phyloP scores from a whole-genome alignment of 1,284 basidiomycete species.

The Cutaneotrichosporon daszewskae region DNA sequence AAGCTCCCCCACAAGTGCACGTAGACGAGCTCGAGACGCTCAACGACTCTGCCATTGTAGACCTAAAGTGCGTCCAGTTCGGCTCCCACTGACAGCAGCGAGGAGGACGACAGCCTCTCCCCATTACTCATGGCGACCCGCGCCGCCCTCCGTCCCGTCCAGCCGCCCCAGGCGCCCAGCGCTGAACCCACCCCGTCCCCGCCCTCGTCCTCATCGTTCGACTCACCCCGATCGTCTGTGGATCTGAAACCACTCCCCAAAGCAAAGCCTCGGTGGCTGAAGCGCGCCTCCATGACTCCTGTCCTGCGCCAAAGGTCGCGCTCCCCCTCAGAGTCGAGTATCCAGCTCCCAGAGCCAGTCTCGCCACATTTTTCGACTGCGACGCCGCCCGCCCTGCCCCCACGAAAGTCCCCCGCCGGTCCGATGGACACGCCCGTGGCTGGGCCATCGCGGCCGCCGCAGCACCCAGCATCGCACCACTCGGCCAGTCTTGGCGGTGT shows the following conservation, averaged over 20 bases:
- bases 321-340: constrained; percentile 22
- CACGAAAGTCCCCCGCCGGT: constrained; percentile 21
- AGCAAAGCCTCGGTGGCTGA: constrained; percentile 38
- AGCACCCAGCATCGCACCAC: constrained; percentile 28
- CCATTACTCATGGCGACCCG: constrained; percentile 23
- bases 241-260: constrained; percentile 24
- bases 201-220: constrained; percentile 21
- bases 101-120: constrained; percentile 17
- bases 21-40: too few species aligned
- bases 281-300: constrained; percentile 32
- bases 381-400: constrained; percentile 32
- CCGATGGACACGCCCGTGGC: constrained; percentile 24
- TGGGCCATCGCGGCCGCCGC: constrained; percentile 13
- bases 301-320: constrained; percentile 31
- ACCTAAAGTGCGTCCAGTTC: too few species aligned
- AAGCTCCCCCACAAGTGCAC: too few species aligned
- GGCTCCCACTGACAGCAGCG: constrained; percentile 8
- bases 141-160: constrained; percentile 27
- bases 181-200: too few species aligned
- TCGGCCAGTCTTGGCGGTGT: constrained; percentile 31
- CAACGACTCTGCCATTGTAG: too few species aligned
- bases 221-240: constrained; percentile 4
- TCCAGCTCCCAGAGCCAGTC: constrained; percentile 21
- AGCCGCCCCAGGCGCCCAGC: not conserved
- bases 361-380: constrained; percentile 17